Evolutionary conservation across 192 early-diverging fungal species (phyloP).

Genomic region (Umbelopsis vinacea): DNA sequence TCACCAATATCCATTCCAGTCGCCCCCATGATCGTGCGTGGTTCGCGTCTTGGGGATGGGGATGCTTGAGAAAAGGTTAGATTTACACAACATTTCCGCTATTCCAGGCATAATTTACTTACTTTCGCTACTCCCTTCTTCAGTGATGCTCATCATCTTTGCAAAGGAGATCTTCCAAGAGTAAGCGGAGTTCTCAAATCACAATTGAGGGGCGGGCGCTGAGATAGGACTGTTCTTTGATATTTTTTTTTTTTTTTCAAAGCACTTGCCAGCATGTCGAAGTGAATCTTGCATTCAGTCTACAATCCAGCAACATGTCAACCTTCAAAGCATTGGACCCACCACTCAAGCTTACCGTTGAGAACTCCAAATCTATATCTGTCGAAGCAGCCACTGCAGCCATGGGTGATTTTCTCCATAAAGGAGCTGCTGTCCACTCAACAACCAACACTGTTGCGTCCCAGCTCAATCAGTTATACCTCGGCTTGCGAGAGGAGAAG

Average conservation of each 20-base stretch:
- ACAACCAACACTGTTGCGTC: conserved; percentile 42
- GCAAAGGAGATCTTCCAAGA: neutral
- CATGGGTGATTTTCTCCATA: conserved; percentile 43
- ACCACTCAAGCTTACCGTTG: conserved; percentile 38
- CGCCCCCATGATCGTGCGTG: conserved; percentile 15
- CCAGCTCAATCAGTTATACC: conserved; percentile 40
- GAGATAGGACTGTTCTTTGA: neutral
- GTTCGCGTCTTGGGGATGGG: neutral
- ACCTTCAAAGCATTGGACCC: conserved; percentile 12
- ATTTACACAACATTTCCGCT: neutral
- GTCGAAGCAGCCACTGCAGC: conserved; percentile 27
- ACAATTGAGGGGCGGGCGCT: neutral
- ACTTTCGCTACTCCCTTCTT: neutral
- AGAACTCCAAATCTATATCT: conserved; percentile 20
- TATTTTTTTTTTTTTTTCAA: conserved; percentile 14
- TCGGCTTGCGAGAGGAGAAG: conserved; percentile 39
- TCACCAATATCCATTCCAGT: conserved; percentile 45
- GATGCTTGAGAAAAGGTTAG: neutral
- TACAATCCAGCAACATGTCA: neutral
- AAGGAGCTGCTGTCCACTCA: conserved; percentile 44
- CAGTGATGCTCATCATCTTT: conserved; percentile 5
- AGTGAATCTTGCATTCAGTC: neutral
- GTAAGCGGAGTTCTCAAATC: neutral
- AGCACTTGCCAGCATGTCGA: neutral
- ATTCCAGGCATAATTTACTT: neutral